These are phyloP conservation scores for Quercus lobata DNA, from an alignment of 331 rosid genomes.

Conservation along the genomic window DNA sequence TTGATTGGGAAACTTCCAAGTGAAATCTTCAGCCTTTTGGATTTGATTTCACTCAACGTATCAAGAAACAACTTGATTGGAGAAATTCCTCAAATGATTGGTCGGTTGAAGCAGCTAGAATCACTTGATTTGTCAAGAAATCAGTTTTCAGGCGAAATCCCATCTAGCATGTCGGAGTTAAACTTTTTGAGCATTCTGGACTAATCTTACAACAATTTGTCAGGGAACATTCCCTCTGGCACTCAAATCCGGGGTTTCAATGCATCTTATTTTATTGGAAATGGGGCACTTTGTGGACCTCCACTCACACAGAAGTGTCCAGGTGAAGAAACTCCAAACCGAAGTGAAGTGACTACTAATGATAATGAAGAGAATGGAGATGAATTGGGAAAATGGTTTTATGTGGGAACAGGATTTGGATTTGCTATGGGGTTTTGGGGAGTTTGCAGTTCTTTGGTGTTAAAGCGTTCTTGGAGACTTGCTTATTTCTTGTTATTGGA, in stretches of 20 bases:
- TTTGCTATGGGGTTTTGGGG: too few relatives aligned
- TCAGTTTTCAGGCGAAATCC: not conserved
- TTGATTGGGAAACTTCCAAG: too few relatives aligned
- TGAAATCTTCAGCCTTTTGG: rapidly evolving
- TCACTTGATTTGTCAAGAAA: not conserved
- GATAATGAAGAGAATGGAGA: too few relatives aligned
- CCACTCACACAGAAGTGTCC: not conserved
- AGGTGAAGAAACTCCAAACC: not conserved
- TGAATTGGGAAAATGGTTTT: too few relatives aligned
- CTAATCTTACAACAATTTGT: not conserved
- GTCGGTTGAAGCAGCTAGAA: not conserved
- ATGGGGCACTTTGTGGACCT: slow-evolving; percentile 1
- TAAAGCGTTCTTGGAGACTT: too few relatives aligned
- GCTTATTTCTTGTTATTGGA: too few relatives aligned
- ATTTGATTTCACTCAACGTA: too few relatives aligned
- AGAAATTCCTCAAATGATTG: not conserved
- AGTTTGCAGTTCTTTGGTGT: too few relatives aligned
- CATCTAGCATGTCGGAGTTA: not conserved
- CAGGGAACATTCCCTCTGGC: too few relatives aligned
- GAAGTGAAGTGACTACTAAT: too few relatives aligned
- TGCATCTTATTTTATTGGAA: too few relatives aligned
- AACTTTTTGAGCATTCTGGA: not conserved
- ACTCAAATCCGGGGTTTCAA: rapidly evolving
- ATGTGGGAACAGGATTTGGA: too few relatives aligned
- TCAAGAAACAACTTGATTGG: not conserved